Evolutionary conservation across 768 basidiomycete genomes (phyloP), one percentile per base, ranked within the genome.

Genomic region (Boletus coccyginus): DNA sequence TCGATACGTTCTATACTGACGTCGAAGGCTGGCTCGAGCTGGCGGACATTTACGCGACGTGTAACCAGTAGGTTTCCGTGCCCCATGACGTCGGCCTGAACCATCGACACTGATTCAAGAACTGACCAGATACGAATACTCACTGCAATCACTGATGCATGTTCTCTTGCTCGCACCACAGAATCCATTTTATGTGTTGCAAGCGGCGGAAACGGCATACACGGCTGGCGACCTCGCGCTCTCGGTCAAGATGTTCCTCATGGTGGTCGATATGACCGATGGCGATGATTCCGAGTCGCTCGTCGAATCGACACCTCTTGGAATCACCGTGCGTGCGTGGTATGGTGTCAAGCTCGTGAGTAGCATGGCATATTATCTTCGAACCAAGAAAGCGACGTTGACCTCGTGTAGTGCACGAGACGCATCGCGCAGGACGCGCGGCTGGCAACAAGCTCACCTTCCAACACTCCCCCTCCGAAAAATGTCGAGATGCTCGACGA

Each of bases 1-100:
- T 94, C 19, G 94, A 97, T 64, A 92, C 88, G 0, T 89, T 93
- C 67, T 97, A 96, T 68, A 84, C 85, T 21, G 94, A 97, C 60
- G 76, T 87, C 14, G 92, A 94, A 61, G 92, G 83, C 12, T 96
- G 94, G 94, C 73, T 90, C 17, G 88, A 94, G 68, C 82, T 97
- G 24, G 86, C 90, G 0, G 87, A 90, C 64, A 81, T 92, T 5
- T 92, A 96, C 62, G 76, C 85, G 6, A 78, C 82, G 12, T 85
- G 87, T 62, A 83, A 84, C 61, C 86, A 89, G 91, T 94, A 59
- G 50, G 89, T 74, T 4, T 55, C 43, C 24, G 27, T 40, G 5
- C 41, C 14, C 14, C 17, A 5, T 9, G 42, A 17, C 16, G 12
- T 43, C 13, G 14, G 8, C 11, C 14, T 42, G 39, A 27, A 17